These are phyloP conservation scores for Debaryomyces robertsiae DNA, from an alignment of 1,139 yeast species.

Conservation along the genomic window DNA sequence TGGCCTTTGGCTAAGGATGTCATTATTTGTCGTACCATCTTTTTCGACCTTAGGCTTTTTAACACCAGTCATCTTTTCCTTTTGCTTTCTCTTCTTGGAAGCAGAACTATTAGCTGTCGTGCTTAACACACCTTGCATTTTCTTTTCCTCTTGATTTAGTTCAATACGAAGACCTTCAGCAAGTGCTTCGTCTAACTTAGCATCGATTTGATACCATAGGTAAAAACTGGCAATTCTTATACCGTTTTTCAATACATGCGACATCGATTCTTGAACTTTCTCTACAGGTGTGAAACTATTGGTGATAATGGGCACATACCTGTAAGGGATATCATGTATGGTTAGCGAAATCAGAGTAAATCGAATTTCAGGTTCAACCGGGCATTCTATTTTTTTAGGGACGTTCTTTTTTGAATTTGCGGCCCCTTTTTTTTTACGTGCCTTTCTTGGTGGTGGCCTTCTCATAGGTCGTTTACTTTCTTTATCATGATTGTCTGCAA, in stretches of 20 bases:
- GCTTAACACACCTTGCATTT: conserved; percentile 39
- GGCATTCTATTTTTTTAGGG: conserved; percentile 29
- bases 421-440: conserved; percentile 24
- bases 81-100: conserved; percentile 33
- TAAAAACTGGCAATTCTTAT: conserved; percentile 61
- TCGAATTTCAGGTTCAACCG: conserved; percentile 42
- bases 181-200: conserved; percentile 63
- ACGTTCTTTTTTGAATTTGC: conserved; percentile 24
- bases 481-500: conserved; percentile 11
- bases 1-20: conserved; percentile 9
- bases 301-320: conserved; percentile 67
- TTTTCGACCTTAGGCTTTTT: conserved; percentile 13
- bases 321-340: conserved; percentile 62
- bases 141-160: conserved; percentile 44
- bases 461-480: conserved; percentile 19
- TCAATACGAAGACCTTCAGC: conserved; percentile 51
- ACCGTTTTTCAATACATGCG: conserved; percentile 60
- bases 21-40: conserved; percentile 2
- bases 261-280: conserved; percentile 64
- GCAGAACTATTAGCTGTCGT: conserved; percentile 9
- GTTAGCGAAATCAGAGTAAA: conserved; percentile 69
- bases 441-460: conserved; percentile 24
- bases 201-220: conserved; percentile 86
- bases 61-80: conserved; percentile 28
- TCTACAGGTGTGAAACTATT: conserved; percentile 66